These are phyloP conservation scores for Verruconis gallopava DNA, from an alignment of 2,329 filamentous ascomycete genomes.

Conservation along the genomic window DNA sequence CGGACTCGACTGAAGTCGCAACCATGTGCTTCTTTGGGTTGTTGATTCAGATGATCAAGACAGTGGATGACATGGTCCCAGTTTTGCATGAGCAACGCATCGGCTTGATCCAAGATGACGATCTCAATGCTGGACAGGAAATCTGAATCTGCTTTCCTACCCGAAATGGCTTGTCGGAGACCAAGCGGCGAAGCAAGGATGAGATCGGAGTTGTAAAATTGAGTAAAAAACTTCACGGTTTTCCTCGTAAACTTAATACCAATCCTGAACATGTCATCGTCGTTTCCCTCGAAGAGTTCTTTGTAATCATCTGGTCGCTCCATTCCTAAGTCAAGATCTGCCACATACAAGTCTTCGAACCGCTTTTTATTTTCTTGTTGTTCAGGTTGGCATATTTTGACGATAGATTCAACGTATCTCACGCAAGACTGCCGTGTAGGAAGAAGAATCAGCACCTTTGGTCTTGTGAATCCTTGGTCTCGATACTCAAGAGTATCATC, in stretches of 20 bases:
- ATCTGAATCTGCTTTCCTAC: constrained; percentile 64
- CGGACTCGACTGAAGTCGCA: constrained; percentile 88
- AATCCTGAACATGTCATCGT: constrained; percentile 92
- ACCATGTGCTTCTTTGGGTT: constrained; percentile 78
- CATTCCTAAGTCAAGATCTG: constrained; percentile 53
- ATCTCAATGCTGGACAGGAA: constrained; percentile 91
- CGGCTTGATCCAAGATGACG: constrained; percentile 79
- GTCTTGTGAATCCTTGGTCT: constrained; percentile 90
- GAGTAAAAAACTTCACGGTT: constrained; percentile 85
- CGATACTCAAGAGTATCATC: constrained; percentile 56
- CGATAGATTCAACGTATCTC: constrained; percentile 64
- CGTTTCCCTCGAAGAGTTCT: constrained; percentile 84
- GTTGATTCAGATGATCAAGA: constrained; percentile 80
- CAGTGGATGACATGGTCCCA: constrained; percentile 94
- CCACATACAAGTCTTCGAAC: constrained; percentile 69
- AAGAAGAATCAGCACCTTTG: constrained; percentile 81
- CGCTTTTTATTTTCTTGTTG: constrained; percentile 92
- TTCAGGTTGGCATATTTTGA: constrained; percentile 63
- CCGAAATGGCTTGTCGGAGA: constrained; percentile 78
- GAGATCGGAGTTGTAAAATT: constrained; percentile 94
- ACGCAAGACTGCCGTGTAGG: constrained; percentile 82
- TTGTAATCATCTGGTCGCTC: constrained; percentile 77
- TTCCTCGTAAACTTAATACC: constrained; percentile 97
- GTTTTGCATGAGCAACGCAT: constrained; percentile 93
- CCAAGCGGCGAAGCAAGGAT: constrained; percentile 85